Evolutionary conservation across 176 grass and related monocot species (phyloP).

Genomic region (Oryza rufipogon): DNA sequence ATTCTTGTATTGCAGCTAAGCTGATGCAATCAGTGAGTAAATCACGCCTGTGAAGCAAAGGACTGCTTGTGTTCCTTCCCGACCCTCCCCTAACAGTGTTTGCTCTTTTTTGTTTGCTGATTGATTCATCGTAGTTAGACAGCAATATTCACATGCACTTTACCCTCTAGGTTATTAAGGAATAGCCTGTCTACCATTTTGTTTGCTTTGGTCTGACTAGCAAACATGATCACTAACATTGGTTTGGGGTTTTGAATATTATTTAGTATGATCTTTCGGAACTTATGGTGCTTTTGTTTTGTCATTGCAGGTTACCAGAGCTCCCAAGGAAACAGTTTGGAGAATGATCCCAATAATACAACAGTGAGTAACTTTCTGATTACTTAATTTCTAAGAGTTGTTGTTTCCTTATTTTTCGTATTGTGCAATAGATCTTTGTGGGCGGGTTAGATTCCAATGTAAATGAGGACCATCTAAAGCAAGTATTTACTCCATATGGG

Average conservation of each 20-base stretch:
- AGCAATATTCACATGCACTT: neutral
- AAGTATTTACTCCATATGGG: conserved; percentile 79
- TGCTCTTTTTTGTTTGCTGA: conserved; percentile 9
- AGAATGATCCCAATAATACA: conserved; percentile 82
- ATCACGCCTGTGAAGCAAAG: conserved; percentile 16
- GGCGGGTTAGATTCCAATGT: conserved; percentile 94
- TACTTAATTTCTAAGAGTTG: neutral
- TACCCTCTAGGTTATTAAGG: neutral
- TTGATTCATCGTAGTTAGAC: neutral
- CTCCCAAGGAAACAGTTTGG: conserved; percentile 59
- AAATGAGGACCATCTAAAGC: conserved; percentile 76
- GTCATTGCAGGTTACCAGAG: conserved; percentile 55
- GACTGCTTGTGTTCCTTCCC: conserved; percentile 25
- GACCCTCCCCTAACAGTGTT: neutral
- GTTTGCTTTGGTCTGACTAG: neutral
- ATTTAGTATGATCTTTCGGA: conserved; percentile 2
- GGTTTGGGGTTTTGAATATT: neutral
- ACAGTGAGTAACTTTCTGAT: conserved; percentile 63
- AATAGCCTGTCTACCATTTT: neutral
- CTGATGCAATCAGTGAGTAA: neutral
- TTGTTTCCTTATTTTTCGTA: conserved; percentile 46
- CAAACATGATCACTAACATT: neutral
- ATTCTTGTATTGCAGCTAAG: conserved; percentile 19
- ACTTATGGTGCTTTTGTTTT: conserved; percentile 32
- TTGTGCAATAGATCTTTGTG: conserved; percentile 85